Evolutionary conservation across 495 filamentous ascomycete species (phyloP).

Genomic region (Penicillium subrubescens): DNA sequence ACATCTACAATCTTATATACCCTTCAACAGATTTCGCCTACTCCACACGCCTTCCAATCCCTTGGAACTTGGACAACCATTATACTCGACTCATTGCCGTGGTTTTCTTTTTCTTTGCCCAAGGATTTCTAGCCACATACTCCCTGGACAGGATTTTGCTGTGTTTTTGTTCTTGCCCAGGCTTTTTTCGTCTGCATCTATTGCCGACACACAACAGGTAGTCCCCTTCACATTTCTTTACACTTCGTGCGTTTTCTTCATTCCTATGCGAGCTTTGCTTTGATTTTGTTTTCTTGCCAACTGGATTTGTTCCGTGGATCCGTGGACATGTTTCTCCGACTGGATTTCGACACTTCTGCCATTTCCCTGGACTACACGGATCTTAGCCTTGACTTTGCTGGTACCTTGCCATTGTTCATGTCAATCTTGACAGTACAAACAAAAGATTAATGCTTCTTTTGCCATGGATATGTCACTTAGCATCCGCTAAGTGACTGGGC

Average conservation of each 20-base stretch:
- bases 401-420: slow-evolving; percentile 11
- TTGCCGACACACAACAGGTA: slow-evolving; percentile 48
- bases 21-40: slow-evolving; percentile 5
- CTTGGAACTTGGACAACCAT: slow-evolving; percentile 41
- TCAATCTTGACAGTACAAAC: slow-evolving; percentile 28
- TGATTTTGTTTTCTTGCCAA: slow-evolving; percentile 22
- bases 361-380: slow-evolving; percentile 18
- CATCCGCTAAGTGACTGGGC: slow-evolving; percentile 44
- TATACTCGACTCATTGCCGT: slow-evolving; percentile 17
- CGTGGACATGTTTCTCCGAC: slow-evolving; percentile 12
- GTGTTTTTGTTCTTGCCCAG: slow-evolving; percentile 36
- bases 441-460: slow-evolving; percentile 31
- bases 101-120: slow-evolving; percentile 30
- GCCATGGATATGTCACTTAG: slow-evolving; percentile 31
- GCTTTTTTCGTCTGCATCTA: slow-evolving; percentile 37
- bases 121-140: slow-evolving; percentile 30
- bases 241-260: slow-evolving; percentile 14
- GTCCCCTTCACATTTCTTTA: slow-evolving; percentile 42
- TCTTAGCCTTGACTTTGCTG: slow-evolving; percentile 23
- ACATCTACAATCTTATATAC: slow-evolving; percentile 14
- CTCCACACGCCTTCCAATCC: slow-evolving; percentile 16
- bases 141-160: slow-evolving; percentile 44
- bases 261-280: slow-evolving; percentile 26
- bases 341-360: slow-evolving; percentile 21
- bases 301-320: slow-evolving; percentile 29